Conservation (phyloP, 805 yeast genomes). For the Teunomyces pallodes region DNA sequence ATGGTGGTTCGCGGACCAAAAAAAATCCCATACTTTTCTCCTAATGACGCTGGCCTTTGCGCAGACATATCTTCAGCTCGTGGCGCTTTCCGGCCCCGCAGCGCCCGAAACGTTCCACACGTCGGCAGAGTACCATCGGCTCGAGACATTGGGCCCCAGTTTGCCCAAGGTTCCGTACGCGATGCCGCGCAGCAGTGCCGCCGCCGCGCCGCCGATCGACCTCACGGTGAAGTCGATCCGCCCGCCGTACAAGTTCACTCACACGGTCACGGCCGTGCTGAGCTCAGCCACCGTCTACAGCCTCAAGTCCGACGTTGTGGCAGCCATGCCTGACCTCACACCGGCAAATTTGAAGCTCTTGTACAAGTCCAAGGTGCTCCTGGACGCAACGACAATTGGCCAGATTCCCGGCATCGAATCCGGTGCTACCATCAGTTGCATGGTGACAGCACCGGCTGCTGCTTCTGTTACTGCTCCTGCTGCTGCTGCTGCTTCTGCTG, state of each 20-base stretch:
- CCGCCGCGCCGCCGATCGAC: conserved; percentile 14
- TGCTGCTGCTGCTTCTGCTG: neutral
- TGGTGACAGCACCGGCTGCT: conserved; percentile 2
- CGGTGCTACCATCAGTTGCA: neutral
- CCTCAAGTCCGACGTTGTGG: conserved; percentile 37
- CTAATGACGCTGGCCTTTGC: conserved; percentile 38
- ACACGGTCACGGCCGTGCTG: conserved; percentile 21
- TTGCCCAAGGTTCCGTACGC: conserved; percentile 44
- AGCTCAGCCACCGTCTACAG: conserved; percentile 32
- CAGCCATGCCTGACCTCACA: conserved; percentile 22
- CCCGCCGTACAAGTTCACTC: conserved; percentile 61
- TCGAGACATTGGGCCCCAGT: conserved; percentile 43
- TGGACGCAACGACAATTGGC: conserved; percentile 45
- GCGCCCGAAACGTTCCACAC: conserved; percentile 30
- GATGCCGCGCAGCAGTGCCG: conserved; percentile 21
- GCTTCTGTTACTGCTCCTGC: neutral
- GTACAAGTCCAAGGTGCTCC: conserved; percentile 61
- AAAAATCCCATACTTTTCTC: neutral
- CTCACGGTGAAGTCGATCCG: conserved; percentile 61
- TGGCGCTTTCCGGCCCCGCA: conserved; percentile 42
- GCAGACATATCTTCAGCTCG: conserved; percentile 46
- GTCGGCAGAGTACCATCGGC: conserved; percentile 25
- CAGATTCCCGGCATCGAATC: conserved; percentile 3
- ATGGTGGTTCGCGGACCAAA: neutral
- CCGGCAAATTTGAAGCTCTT: conserved; percentile 49